Evolutionary conservation across 2,329 filamentous ascomycete species (phyloP).

Genomic region (Aspergillus sp.): DNA sequence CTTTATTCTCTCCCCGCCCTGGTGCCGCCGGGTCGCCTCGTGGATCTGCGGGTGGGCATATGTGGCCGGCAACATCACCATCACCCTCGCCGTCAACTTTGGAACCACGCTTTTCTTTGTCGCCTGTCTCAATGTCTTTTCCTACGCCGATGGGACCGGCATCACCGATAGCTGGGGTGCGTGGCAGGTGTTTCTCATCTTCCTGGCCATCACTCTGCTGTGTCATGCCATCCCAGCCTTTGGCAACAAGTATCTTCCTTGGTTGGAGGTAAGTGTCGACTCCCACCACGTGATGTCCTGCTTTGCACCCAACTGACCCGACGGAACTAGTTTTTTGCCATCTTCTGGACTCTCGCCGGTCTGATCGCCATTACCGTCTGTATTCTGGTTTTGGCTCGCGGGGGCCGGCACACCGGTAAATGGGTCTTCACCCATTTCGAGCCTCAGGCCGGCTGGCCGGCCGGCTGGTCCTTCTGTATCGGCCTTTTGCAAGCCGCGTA

Average conservation of each 20-base stretch:
- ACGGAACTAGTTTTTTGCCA: constrained; percentile 68
- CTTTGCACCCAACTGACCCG: too few relatives aligned
- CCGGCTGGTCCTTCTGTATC: constrained; percentile 69
- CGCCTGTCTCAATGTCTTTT: constrained; percentile 56
- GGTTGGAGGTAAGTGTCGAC: constrained; percentile 57
- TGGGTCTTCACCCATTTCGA: constrained; percentile 56
- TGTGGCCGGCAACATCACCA: constrained; percentile 76
- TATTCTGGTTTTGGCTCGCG: constrained; percentile 65
- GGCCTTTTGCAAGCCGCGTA: constrained; percentile 65
- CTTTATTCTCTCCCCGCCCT: constrained; percentile 61
- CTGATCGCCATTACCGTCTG: constrained; percentile 64
- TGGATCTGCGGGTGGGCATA: constrained; percentile 72
- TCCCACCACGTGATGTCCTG: background rate
- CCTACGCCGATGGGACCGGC: constrained; percentile 43
- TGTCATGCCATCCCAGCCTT: constrained; percentile 51
- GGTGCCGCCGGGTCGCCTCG: constrained; percentile 62
- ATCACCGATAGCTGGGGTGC: constrained; percentile 54
- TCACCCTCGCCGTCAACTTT: constrained; percentile 71
- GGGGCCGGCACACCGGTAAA: constrained; percentile 61
- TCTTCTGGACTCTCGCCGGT: constrained; percentile 65
- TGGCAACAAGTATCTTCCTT: constrained; percentile 53
- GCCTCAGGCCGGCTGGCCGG: constrained; percentile 65
- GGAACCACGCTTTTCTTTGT: constrained; percentile 59
- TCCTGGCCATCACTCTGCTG: constrained; percentile 66
- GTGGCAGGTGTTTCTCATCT: constrained; percentile 67